Percentiles rank a stretch among this genome's conserved stretches.
These are phyloP conservation scores for Keqinozyma sinolaborantium DNA, from an alignment of 1,139 yeast genomes.

Conservation along the genomic window DNA sequence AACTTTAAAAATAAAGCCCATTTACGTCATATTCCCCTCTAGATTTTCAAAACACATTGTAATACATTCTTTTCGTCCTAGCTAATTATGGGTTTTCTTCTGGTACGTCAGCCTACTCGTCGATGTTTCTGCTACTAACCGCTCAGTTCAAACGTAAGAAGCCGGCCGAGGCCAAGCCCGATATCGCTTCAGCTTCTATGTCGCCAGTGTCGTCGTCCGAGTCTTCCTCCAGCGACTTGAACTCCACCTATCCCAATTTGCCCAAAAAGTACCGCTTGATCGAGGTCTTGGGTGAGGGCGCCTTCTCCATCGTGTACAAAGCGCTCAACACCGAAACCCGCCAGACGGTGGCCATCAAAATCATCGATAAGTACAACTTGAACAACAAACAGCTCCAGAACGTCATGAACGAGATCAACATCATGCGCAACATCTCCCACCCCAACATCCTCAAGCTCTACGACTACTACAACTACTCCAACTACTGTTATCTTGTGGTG, in stretches of 20 bases:
- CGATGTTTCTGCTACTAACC: slow-evolving; percentile 6
- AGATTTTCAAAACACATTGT: no score
- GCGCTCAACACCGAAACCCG: slow-evolving; percentile 44
- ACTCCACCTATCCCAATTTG: slow-evolving; percentile 16
- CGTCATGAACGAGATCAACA: slow-evolving; percentile 80
- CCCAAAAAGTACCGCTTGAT: slow-evolving; percentile 22
- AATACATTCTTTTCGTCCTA: no score
- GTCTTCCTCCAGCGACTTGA: slow-evolving; percentile 11
- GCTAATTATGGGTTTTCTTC: no score
- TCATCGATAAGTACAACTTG: slow-evolving; percentile 66
- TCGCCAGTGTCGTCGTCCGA: slow-evolving; percentile 8
- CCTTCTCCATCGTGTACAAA: slow-evolving; percentile 81
- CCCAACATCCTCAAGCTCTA: slow-evolving; percentile 69
- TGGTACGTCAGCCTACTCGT: no score
- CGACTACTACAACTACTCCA: slow-evolving; percentile 54
- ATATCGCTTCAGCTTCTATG: background rate
- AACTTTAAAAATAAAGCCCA: no score
- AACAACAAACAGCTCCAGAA: slow-evolving; percentile 47
- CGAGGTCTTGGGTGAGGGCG: slow-evolving; percentile 70
- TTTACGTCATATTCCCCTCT: no score
- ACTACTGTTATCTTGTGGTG: slow-evolving; percentile 73
- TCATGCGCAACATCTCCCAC: slow-evolving; percentile 73
- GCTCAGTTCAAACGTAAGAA: slow-evolving; percentile 8
- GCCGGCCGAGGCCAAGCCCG: slow-evolving; percentile 1
- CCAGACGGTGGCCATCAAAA: slow-evolving; percentile 73